Evolutionary conservation across 768 basidiomycete species (phyloP).

Genomic region (Thelephora ganbajun): DNA sequence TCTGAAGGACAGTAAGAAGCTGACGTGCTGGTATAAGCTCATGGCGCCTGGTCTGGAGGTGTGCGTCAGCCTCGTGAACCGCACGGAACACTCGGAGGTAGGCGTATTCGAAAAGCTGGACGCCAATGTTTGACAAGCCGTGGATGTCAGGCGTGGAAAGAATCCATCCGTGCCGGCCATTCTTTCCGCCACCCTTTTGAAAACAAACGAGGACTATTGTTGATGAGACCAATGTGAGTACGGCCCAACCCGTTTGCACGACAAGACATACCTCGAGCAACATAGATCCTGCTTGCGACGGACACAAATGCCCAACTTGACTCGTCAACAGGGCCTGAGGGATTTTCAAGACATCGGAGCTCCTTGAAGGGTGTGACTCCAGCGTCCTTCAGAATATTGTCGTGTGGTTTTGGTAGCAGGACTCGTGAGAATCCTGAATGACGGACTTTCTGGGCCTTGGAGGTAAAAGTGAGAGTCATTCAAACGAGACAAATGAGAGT

Average conservation of each 20-base stretch:
- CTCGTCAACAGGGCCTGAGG: background rate
- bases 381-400: too few relatives aligned
- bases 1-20: too few relatives aligned
- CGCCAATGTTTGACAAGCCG: conserved; percentile 1
- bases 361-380: background rate
- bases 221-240: background rate
- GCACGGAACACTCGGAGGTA: background rate
- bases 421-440: too few relatives aligned
- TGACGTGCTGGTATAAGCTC: too few relatives aligned
- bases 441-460: background rate
- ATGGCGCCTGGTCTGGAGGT: too few relatives aligned
- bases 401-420: too few relatives aligned
- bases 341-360: background rate
- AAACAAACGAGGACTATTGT: background rate
- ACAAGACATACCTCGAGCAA: background rate
- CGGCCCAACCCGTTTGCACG: background rate
- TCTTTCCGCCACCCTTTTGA: conserved; percentile 1
- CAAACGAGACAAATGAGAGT: background rate
- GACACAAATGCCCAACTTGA: background rate
- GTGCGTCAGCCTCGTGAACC: background rate
- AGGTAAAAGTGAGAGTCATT: background rate
- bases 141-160: background rate
- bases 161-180: background rate
- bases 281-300: background rate
- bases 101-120: background rate